These are phyloP conservation scores for Syzygium syzygioides DNA, from an alignment of 441 rosid genomes.

Conservation along the genomic window DNA sequence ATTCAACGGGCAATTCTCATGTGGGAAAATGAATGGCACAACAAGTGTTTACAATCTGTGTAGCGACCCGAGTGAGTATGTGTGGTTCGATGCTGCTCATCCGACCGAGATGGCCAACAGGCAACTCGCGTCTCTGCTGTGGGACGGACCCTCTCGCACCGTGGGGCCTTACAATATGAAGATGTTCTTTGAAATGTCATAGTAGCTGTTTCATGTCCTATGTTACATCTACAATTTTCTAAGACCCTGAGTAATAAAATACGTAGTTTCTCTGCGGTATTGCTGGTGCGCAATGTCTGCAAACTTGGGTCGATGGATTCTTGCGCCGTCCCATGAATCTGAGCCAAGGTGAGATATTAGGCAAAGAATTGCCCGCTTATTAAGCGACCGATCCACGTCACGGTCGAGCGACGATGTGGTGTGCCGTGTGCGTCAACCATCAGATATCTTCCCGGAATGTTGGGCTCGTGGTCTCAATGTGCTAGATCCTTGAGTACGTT, in stretches of 20 bases:
- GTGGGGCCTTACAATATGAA: not conserved
- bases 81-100: conserved; percentile 15
- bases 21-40: not conserved
- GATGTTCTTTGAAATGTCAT: not conserved
- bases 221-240: not conserved
- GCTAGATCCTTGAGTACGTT: too few relatives aligned
- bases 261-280: not conserved
- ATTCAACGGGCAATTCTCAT: not conserved
- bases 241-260: not conserved
- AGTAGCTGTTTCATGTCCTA: not conserved
- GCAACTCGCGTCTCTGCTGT: conserved; percentile 8
- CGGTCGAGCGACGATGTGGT: not conserved
- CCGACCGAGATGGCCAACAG: not conserved
- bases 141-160: not conserved
- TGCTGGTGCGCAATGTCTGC: not conserved
- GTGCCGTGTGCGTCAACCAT: not conserved
- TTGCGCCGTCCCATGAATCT: not conserved
- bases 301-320: not conserved
- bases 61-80: conserved; percentile 9
- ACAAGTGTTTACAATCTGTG: conserved; percentile 9
- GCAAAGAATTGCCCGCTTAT: not conserved
- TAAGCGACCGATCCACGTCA: not conserved
- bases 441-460: not conserved
- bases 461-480: too few relatives aligned
- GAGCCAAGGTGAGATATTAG: not conserved